phyloP scores from a whole-genome alignment of 2,329 filamentous ascomycete species.

The Calonectria hawksworthii region DNA sequence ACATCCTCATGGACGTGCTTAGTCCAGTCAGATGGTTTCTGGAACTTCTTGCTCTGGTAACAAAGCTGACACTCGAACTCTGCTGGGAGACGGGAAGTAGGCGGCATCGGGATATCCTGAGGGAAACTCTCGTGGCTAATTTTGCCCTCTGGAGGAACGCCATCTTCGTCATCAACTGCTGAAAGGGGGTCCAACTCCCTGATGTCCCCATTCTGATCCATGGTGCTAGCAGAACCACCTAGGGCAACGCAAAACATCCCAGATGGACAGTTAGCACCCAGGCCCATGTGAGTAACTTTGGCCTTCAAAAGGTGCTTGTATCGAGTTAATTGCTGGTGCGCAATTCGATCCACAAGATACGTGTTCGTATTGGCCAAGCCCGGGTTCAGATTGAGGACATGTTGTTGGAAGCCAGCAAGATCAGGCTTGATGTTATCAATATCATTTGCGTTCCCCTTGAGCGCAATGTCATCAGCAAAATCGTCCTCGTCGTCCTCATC shows the following conservation, averaged over 20 bases:
- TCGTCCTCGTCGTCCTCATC: constrained; percentile 72
- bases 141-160: constrained; percentile 76
- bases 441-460: constrained; percentile 73
- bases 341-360: constrained; percentile 84
- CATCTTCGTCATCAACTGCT: constrained; percentile 73
- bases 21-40: constrained; percentile 96
- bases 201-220: constrained; percentile 72
- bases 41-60: constrained; percentile 86
- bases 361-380: constrained; percentile 67
- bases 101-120: constrained; percentile 84
- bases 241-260: constrained; percentile 74
- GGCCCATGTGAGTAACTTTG: constrained; percentile 78
- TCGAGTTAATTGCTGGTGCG: constrained; percentile 82
- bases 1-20: constrained; percentile 97
- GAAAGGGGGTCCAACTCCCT: constrained; percentile 71
- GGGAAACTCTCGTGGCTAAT: constrained; percentile 84
- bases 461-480: constrained; percentile 68
- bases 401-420: constrained; percentile 71
- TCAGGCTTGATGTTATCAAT: constrained; percentile 80
- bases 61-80: constrained; percentile 93
- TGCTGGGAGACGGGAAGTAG: constrained; percentile 81
- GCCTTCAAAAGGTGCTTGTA: constrained; percentile 83
- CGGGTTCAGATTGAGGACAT: constrained; percentile 83
- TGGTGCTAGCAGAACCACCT: constrained; percentile 74
- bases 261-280: constrained; percentile 73